Percentiles rank a stretch among this genome's conserved stretches.
Evolutionary conservation across 305 asterid genomes (phyloP).

Genomic region (Solanum hybrid): DNA sequence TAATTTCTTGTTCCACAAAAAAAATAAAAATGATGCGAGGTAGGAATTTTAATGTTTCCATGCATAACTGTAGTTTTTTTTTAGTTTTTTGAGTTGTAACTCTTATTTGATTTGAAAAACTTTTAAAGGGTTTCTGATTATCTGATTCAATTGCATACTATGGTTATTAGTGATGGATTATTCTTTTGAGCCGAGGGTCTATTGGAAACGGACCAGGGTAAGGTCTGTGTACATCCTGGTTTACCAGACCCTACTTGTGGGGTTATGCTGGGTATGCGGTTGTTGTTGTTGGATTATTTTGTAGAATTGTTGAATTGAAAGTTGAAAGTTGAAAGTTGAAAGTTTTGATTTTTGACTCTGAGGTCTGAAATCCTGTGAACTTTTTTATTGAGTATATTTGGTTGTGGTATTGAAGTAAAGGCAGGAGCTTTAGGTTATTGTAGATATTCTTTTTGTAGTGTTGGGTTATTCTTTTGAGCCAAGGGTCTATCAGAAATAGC

Average conservation of each 20-base stretch:
- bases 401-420: background rate
- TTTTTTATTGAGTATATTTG: background rate
- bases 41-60: background rate
- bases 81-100: background rate
- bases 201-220: background rate
- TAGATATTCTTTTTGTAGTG: background rate
- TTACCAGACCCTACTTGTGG: background rate
- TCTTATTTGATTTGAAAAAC: background rate
- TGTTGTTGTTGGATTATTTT: background rate
- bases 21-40: background rate
- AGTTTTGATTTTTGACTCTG: background rate
- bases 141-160: background rate
- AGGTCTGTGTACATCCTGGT: background rate
- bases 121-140: background rate
- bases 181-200: background rate
- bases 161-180: background rate
- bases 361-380: background rate
- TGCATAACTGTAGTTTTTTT: background rate
- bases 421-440: background rate
- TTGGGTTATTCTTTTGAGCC: background rate
- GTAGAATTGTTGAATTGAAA: background rate
- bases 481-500: background rate
- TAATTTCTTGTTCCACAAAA: background rate
- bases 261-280: background rate
- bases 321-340: background rate